Base-by-base conservation (phyloP, 257 asterid genomes). In the Ballota nigra region DNA sequence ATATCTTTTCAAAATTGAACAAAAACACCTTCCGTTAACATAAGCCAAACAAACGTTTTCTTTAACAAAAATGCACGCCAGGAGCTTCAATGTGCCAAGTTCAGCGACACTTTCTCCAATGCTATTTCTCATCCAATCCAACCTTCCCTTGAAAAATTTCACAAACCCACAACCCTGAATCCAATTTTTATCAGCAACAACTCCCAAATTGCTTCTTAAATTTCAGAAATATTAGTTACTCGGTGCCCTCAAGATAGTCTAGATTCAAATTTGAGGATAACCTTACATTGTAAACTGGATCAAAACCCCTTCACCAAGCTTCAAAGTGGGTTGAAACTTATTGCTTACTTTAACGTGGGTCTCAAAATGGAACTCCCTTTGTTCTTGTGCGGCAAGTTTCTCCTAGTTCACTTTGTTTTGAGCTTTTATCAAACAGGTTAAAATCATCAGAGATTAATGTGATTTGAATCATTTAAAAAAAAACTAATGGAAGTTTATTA, bases 351-450 rank as follows among this genome's bases (percentile, higher is more conserved):
- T 70, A 18, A 74, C 75, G 6, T 77, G 82, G 71, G 63, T 75
- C 28, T 87, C 86, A 69, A 76, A 90, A n/a, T 78, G 70, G 68
- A 87, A 90, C n/a, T 83, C 81, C 82, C 81, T 90, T 53, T 88
- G 90, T 55, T 87, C 96, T 71, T 87, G 87, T 6, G 88, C 93
- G 47, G 95, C 93, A 70, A 90, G 77, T 80, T 72, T 84, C 84
- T 90, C 87, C 80, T 86, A 82, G n/a, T 83, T 95, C 75, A 72
- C 86, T 72, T 83, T 87, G 77, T 66, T 80, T 76, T 76, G 75
- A 63, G 82, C 96, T 89, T 70, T 59, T 70, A 40, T 67, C 66
- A 72, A 41, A 70, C 63, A 43, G 49, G 13, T 29, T 59, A 58
- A 12, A 66, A 7, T 28, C 40, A 66, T 15, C 58, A 70, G 51